These are phyloP conservation scores for Penicillium sumatraense DNA, from an alignment of 2,329 filamentous ascomycete genomes.

Conservation along the genomic window DNA sequence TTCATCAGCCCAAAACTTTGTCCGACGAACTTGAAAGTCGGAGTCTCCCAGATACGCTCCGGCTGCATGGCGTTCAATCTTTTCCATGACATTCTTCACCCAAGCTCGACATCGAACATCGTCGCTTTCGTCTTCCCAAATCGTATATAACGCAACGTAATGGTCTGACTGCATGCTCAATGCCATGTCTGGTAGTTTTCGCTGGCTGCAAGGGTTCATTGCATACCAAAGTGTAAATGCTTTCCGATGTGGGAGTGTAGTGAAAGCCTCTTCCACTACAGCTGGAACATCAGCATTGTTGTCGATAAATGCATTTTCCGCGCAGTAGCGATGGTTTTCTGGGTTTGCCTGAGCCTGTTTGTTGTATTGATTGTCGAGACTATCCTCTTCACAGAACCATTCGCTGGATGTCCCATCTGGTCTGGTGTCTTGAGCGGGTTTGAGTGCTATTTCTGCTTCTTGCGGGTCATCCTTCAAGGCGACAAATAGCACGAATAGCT, in stretches of 20 bases:
- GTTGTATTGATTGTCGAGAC: constrained; percentile 38
- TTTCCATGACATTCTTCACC: constrained; percentile 48
- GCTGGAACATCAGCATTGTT: constrained; percentile 53
- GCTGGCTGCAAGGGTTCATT: constrained; percentile 55
- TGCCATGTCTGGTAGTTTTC: constrained; percentile 56
- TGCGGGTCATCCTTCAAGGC: constrained; percentile 18
- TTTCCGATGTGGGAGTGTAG: constrained; percentile 52
- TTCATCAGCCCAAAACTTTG: constrained; percentile 55
- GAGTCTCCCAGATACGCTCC: constrained; percentile 62
- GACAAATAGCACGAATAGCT: constrained; percentile 21
- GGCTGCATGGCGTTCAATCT: constrained; percentile 46
- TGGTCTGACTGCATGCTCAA: constrained; percentile 61
- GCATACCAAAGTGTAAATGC: constrained; percentile 56
- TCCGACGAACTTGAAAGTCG: constrained; percentile 55
- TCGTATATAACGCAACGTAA: constrained; percentile 59
- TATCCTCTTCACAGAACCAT: constrained; percentile 41
- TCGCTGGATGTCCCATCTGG: constrained; percentile 45
- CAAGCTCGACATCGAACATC: constrained; percentile 52
- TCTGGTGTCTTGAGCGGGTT: constrained; percentile 31
- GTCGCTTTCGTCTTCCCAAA: constrained; percentile 55
- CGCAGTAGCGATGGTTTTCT: constrained; percentile 53
- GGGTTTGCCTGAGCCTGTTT: constrained; percentile 55
- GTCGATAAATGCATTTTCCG: constrained; percentile 57
- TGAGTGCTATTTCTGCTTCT: constrained; percentile 21
- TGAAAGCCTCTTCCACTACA: constrained; percentile 54